Conservation (phyloP, 2,329 filamentous ascomycete genomes). For the Bimuria novae-zelandiae region DNA sequence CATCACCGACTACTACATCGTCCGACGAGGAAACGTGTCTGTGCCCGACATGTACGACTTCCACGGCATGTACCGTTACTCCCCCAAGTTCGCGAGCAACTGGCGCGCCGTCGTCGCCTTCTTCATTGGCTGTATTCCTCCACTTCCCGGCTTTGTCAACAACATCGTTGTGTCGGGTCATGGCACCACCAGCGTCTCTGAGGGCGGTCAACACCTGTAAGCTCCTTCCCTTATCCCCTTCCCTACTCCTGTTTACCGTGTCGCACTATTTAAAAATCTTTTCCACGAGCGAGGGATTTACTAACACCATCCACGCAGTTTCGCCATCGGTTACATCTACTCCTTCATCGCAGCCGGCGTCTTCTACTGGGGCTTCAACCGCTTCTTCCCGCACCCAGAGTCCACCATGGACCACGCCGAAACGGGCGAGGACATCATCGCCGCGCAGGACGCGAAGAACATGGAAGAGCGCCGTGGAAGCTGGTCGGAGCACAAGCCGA, state of each 20-base stretch:
- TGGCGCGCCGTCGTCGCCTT: slow-evolving; percentile 31
- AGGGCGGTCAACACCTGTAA: slow-evolving; percentile 32
- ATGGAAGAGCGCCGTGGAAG: slow-evolving; percentile 6
- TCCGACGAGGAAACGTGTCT: slow-evolving; percentile 26
- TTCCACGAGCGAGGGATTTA: background rate
- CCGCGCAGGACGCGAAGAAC: slow-evolving; percentile 38
- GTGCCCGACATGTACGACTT: slow-evolving; percentile 32
- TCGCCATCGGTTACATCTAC: slow-evolving; percentile 46
- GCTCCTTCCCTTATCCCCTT: too few relatives aligned
- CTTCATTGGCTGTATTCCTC: slow-evolving; percentile 28
- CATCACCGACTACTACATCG: slow-evolving; percentile 32
- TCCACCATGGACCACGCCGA: slow-evolving; percentile 81
- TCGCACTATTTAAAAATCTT: too few relatives aligned
- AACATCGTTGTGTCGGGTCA: slow-evolving; percentile 18
- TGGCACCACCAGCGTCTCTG: slow-evolving; percentile 19
- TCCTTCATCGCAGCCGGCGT: slow-evolving; percentile 41
- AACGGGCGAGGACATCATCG: slow-evolving; percentile 63
- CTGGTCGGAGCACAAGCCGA: slow-evolving; percentile 4
- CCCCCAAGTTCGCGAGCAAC: slow-evolving; percentile 25
- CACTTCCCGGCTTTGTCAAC: slow-evolving; percentile 31
- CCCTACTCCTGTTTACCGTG: too few relatives aligned
- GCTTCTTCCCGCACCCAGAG: slow-evolving; percentile 65
- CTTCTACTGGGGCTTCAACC: slow-evolving; percentile 42
- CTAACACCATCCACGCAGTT: slow-evolving; percentile 16
- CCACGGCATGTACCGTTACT: slow-evolving; percentile 34